phyloP scores from a whole-genome alignment of 352 stramenopile species.

The Pythium rishiriense region DNA sequence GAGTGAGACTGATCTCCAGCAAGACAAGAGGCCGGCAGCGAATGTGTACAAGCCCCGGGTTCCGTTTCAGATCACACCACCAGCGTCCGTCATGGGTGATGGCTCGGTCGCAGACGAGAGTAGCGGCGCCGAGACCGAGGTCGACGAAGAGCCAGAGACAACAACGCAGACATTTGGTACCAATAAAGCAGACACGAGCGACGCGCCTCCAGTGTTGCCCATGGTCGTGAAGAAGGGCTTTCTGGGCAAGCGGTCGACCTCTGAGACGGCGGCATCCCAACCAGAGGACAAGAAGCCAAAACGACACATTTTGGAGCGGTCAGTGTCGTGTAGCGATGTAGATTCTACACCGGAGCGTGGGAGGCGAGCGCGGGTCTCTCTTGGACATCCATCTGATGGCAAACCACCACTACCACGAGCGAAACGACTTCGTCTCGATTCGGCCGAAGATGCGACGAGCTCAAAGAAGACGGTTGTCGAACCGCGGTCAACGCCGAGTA shows the following conservation, averaged over 20 bases:
- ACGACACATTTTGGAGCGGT: constrained; percentile 10
- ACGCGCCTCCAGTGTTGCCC: not conserved
- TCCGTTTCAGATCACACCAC: constrained; percentile 35
- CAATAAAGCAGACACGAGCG: not conserved
- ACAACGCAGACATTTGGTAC: constrained; percentile 16
- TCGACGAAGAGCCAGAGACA: constrained; percentile 51
- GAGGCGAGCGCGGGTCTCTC: constrained; percentile 14
- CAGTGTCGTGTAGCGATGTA: constrained; percentile 18
- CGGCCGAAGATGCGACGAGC: not conserved
- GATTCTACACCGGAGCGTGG: constrained; percentile 12
- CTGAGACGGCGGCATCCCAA: constrained; percentile 4
- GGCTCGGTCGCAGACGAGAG: constrained; percentile 36
- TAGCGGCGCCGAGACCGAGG: constrained; percentile 63
- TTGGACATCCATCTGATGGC: not conserved
- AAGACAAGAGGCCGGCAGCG: constrained; percentile 30
- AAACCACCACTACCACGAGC: constrained; percentile 18
- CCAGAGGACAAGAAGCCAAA: constrained; percentile 12
- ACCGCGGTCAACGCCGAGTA: constrained; percentile 2
- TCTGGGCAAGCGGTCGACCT: constrained; percentile 16
- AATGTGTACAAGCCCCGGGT: constrained; percentile 47
- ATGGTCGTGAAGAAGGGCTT: constrained; percentile 10
- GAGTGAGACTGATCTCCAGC: constrained; percentile 17
- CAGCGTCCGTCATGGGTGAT: constrained; percentile 26
- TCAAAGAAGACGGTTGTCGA: not conserved
- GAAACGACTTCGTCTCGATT: constrained; percentile 14